These are phyloP conservation scores for Rhodotorula sp. DNA, from an alignment of 1,284 basidiomycete genomes.

Conservation along the genomic window DNA sequence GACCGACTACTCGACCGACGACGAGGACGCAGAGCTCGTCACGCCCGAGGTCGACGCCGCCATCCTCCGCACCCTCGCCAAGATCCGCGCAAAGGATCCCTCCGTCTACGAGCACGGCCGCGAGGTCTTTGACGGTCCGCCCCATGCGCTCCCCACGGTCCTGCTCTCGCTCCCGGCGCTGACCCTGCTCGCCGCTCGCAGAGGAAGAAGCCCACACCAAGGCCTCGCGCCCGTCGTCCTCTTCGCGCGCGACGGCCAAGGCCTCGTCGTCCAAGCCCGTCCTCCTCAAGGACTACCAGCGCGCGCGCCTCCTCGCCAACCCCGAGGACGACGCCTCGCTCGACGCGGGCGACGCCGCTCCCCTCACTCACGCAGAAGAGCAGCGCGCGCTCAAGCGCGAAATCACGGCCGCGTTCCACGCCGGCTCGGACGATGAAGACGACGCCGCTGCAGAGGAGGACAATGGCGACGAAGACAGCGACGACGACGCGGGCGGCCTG, in stretches of 20 bases:
- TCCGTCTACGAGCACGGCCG: constrained; percentile 63
- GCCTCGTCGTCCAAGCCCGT: constrained; percentile 50
- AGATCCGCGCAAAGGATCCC: constrained; percentile 81
- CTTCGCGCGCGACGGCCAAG: constrained; percentile 56
- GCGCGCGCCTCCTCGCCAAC: constrained; percentile 50
- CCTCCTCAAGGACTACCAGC: constrained; percentile 55
- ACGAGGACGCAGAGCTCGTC: constrained; percentile 92
- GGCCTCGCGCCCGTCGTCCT: constrained; percentile 42
- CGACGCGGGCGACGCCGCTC: constrained; percentile 14
- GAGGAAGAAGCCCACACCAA: constrained; percentile 49
- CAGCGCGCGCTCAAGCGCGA: constrained; percentile 74
- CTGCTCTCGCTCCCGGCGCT: not conserved
- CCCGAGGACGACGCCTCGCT: constrained; percentile 26
- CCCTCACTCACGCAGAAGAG: constrained; percentile 58
- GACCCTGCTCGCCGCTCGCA: constrained; percentile 13
- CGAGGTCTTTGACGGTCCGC: constrained; percentile 70
- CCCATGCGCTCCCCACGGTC: constrained; percentile 24
- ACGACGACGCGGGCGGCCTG: constrained; percentile 59
- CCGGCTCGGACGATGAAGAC: constrained; percentile 52
- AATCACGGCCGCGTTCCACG: constrained; percentile 79
- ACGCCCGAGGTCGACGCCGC: constrained; percentile 94
- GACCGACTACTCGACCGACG: constrained; percentile 61
- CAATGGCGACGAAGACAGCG: constrained; percentile 61
- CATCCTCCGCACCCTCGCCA: constrained; percentile 84
- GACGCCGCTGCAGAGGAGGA: constrained; percentile 39